A percentile compares a stretch with the other conserved stretches of the same genome.
These are phyloP conservation scores for Tetradesmus obliquus DNA, from an alignment of 139 green algal species.

Conservation along the genomic window DNA sequence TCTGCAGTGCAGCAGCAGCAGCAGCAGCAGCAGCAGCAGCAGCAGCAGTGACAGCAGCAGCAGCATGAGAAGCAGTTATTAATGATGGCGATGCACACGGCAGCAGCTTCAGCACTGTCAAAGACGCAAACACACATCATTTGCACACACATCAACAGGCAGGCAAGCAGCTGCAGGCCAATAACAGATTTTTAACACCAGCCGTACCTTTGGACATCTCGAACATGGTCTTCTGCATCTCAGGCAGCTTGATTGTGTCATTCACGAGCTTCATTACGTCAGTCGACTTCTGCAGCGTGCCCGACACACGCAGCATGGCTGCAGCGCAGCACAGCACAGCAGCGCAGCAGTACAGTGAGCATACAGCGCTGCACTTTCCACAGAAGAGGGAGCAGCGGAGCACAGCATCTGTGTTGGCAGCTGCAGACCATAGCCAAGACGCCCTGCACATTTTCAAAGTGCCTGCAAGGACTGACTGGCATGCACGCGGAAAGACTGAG, in stretches of 20 bases:
- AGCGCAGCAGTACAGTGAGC: neutral
- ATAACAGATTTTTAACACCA: neutral
- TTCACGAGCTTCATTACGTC: conserved; percentile 89
- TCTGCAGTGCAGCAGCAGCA: conserved; percentile 64
- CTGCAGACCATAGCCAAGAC: neutral
- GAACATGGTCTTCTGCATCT: conserved; percentile 83
- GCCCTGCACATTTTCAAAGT: neutral
- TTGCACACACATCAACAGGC: neutral
- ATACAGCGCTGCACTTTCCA: neutral
- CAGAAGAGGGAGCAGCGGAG: too few relatives aligned
- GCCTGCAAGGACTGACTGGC: neutral
- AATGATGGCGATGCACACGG: neutral
- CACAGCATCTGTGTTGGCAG: too few relatives aligned
- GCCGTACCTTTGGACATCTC: conserved; percentile 83
- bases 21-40: conserved; percentile 4
- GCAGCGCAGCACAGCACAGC: conserved; percentile 10
- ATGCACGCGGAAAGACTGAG: too few relatives aligned
- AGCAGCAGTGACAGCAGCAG: neutral
- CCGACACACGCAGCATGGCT: conserved; percentile 80
- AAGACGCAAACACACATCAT: neutral
- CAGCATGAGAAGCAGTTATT: neutral
- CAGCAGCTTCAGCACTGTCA: neutral
- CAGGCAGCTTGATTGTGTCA: conserved; percentile 78
- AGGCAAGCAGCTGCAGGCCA: neutral
- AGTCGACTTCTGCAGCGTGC: conserved; percentile 76